Conservation (phyloP, 2,329 filamentous ascomycete species). For the Paraphoma chrysanthemicola region DNA sequence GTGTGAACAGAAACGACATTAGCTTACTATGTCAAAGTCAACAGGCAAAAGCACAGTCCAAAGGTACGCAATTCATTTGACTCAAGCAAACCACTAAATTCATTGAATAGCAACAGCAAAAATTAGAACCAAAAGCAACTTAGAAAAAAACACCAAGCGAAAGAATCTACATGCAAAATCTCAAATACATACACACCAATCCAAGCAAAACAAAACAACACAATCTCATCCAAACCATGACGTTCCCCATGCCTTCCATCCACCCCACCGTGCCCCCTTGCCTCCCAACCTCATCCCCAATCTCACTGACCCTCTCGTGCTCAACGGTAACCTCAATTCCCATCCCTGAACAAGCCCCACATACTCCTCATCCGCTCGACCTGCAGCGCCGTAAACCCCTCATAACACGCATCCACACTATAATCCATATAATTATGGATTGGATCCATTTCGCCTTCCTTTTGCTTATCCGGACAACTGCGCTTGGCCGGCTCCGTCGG, state of each 20-base stretch:
- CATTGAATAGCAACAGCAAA: background rate
- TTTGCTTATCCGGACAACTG: constrained; percentile 56
- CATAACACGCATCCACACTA: constrained; percentile 62
- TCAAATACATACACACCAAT: constrained; percentile 1
- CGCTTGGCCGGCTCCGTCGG: constrained; percentile 57
- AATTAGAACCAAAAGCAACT: background rate
- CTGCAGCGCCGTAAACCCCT: constrained; percentile 59
- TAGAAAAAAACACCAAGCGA: background rate
- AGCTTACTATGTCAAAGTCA: no score
- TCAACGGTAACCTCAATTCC: constrained; percentile 25
- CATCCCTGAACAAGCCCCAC: constrained; percentile 55
- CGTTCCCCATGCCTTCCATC: no score
- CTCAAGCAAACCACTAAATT: no score
- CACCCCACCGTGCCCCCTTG: no score
- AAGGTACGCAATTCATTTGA: no score
- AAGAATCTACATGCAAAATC: constrained; percentile 1
- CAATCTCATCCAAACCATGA: background rate
- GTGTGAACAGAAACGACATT: no score
- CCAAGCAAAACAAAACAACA: constrained; percentile 3
- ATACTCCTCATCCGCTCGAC: constrained; percentile 59
- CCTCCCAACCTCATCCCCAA: background rate
- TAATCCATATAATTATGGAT: constrained; percentile 70
- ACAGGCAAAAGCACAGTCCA: no score
- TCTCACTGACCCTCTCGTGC: background rate
- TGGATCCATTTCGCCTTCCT: constrained; percentile 50